Evolutionary conservation across 352 stramenopile genomes (phyloP), one percentile per base, ranked within the genome.

Genomic region (Phytophthora constricta): DNA sequence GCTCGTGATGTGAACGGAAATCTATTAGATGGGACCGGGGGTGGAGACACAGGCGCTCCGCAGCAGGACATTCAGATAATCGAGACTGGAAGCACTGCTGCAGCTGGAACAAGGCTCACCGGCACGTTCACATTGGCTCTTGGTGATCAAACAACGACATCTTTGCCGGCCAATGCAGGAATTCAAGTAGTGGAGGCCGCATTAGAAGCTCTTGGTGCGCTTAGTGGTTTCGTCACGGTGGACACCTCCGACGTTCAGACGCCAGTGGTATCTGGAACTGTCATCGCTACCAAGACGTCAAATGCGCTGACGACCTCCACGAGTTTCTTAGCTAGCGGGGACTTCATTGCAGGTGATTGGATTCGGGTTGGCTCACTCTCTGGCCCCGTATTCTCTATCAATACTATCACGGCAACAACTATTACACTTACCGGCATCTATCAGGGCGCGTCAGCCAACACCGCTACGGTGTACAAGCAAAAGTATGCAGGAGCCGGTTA

Each of bases 401-500:
- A 78, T 4, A 75, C 72, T 14, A 93, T 97, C 33, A 78, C 76
- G 11, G 34, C 73, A 2, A 77, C 81, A 13, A 70, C 60, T 2
- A 92, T 98, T 20, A 95, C 81, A 19, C 76, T 99, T 16, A 98
- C 94, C 11, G 89, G 79, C 1, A 84, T 89, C 27, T 99, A 97
- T 63, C 72, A 89, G 22, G 91, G 89, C 2, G 45, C 60, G 0
- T 87, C 89, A 1, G 70, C 70, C 26, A 49, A 61, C 7, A 62
- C 74, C 5, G 72, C 83, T 7, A 82, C 79, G 7, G 73, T 98
- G 26, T 98, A 92, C 78, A 93, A 95, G 51, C 92, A 98, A 46
- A 74, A 63, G 13, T 54, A 74, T 4, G 54, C 77, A 8, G 66
- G 69, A 2, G 66, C 72, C 2, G 86, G 76, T 1, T 93, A 82